Conservation (phyloP, 1,139 yeast species). For the Candida neerlandica region DNA sequence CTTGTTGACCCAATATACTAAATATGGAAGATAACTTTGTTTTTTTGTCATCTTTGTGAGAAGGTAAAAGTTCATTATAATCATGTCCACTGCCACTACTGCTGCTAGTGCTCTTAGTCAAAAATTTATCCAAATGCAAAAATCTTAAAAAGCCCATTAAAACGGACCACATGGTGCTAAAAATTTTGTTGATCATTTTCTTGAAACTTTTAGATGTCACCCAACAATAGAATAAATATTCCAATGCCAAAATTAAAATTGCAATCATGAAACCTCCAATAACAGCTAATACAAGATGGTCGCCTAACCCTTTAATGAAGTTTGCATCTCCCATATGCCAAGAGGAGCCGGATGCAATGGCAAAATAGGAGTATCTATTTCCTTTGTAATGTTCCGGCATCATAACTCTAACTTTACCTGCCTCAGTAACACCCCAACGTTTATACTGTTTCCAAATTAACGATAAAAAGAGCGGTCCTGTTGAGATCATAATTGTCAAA, state of each 20-base stretch:
- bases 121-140: constrained; percentile 17
- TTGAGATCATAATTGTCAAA: constrained; percentile 88
- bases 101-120: constrained; percentile 3
- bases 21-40: constrained; percentile 1
- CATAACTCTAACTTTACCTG: constrained; percentile 64
- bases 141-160: constrained; percentile 12
- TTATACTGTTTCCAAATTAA: constrained; percentile 87
- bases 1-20: constrained; percentile 4
- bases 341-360: constrained; percentile 76
- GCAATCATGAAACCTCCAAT: constrained; percentile 67
- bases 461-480: constrained; percentile 88
- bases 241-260: constrained; percentile 56
- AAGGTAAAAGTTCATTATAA: constrained; percentile 1
- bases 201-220: constrained; percentile 36
- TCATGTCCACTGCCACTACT: constrained; percentile 3
- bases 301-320: constrained; percentile 67
- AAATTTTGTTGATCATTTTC: constrained; percentile 21
- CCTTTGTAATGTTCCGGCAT: constrained; percentile 73
- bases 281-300: constrained; percentile 71
- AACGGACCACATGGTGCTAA: constrained; percentile 2
- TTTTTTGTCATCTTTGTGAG: constrained; percentile 12
- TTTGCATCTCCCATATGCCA: constrained; percentile 91
- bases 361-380: constrained; percentile 61
- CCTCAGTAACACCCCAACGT: constrained; percentile 71
- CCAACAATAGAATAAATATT: constrained; percentile 61